Evolutionary conservation across 805 yeast species (phyloP), one percentile per base, ranked within the genome.

Genomic region (Sugiyamaella floridensis): DNA sequence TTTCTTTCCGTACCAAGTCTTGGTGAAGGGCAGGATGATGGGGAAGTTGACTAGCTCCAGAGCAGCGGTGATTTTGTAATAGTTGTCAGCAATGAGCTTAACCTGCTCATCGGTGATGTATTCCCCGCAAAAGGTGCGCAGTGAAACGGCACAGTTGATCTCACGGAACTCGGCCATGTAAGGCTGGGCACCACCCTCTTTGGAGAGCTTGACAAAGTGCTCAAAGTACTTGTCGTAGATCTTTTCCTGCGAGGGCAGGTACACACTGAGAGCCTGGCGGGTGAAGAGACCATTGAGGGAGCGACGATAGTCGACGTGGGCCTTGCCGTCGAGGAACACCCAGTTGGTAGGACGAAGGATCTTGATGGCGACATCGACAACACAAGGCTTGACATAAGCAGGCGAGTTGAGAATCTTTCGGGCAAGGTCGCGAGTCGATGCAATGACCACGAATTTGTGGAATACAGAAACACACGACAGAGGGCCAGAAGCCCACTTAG

Each of bases 1-100:
- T 67, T 78, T 82, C 75, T 87, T 85, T 60, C 99, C 99, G 71
- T 90, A 88, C 99, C 99, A 93, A 37, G 99, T 85, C 75, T 92
- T 93, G 56, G 99, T 89, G 77, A 78, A 93, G 29, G 99, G 99
- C 47, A 93, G 70, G 58, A 93, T 92, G 63, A 93, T 87, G 57
- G 99, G 99, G 82, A 93, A 93, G 76, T 93, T 93, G 57, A 93
- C 99, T 60, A 93, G 80, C 73, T 93, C 99, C 66, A 93, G 78
- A 26, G 99, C 99, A 55, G 96, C 96, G 12, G 99, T 93, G 60
- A 93, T 86, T 58, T 80, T 75, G 71, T 82, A 93, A 72, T 90
- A 93, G 71, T 90, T 89, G 70, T 92, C 98, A 49, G 97, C 93
- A 64, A 93, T 82, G 52, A 77, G 76, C 70, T 86, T 80, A 64